Evolutionary conservation across 495 filamentous ascomycete species (phyloP).

Genomic region (Xanthoparmelia taractica): DNA sequence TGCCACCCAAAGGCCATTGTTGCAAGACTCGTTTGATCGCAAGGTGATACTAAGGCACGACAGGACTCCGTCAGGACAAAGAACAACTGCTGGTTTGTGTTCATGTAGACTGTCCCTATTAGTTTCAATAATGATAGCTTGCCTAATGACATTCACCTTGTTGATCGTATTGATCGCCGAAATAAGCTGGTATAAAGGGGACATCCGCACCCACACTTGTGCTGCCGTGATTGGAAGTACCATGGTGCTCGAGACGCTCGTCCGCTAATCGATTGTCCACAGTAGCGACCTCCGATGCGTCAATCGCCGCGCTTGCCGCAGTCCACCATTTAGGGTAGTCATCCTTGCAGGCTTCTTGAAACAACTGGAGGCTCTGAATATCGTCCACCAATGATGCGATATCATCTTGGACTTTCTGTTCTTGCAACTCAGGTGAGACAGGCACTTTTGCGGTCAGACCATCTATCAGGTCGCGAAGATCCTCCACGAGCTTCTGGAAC

Average conservation of each 20-base stretch:
- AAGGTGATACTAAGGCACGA: slow-evolving; percentile 2
- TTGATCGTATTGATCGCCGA: no score
- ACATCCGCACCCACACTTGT: background rate
- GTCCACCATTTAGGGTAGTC: slow-evolving; percentile 7
- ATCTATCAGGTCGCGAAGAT: slow-evolving; percentile 12
- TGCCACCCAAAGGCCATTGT: background rate
- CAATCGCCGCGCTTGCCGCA: slow-evolving; percentile 5
- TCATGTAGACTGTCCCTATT: background rate
- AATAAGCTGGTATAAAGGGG: background rate
- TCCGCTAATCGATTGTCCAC: background rate
- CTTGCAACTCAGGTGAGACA: background rate
- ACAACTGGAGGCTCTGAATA: slow-evolving; percentile 4
- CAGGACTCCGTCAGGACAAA: slow-evolving; percentile 14
- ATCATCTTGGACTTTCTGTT: slow-evolving; percentile 14
- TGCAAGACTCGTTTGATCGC: slow-evolving; percentile 1
- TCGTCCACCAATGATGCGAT: slow-evolving; percentile 15
- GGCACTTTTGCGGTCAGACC: background rate
- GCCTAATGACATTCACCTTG: background rate
- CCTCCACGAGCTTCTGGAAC: slow-evolving; percentile 5
- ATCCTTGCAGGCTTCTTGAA: slow-evolving; percentile 13
- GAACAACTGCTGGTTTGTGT: background rate
- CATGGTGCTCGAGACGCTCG: background rate
- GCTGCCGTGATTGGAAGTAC: background rate
- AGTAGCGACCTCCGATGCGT: slow-evolving; percentile 7
- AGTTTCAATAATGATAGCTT: background rate